phyloP scores from a whole-genome alignment of 805 yeast genomes.

The Kodamaea hsintzibuensis region DNA sequence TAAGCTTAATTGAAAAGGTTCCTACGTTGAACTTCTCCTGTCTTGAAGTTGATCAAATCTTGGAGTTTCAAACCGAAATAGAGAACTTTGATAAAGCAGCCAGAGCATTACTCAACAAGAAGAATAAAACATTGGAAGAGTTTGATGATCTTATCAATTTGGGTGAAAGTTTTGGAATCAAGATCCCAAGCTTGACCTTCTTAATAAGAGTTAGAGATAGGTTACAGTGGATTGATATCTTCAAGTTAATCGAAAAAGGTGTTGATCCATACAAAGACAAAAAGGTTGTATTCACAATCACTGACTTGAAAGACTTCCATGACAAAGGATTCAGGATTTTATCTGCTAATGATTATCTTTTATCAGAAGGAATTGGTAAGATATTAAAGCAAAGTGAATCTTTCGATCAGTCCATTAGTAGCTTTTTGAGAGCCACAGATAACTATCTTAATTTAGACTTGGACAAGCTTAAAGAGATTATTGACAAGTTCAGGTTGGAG shows the following conservation, averaged over 20 bases:
- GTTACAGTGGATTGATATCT: constrained; percentile 34
- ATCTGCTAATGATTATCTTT: constrained; percentile 19
- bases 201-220: constrained; percentile 37
- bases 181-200: constrained; percentile 46
- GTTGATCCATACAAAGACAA: constrained; percentile 41
- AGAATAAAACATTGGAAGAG: constrained; percentile 40
- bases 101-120: constrained; percentile 34
- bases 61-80: constrained; percentile 54
- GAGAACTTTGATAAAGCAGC: constrained; percentile 51
- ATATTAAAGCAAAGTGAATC: constrained; percentile 26
- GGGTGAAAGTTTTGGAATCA: constrained; percentile 62
- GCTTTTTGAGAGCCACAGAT: constrained; percentile 18
- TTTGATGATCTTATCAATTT: constrained; percentile 53
- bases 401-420: constrained; percentile 20
- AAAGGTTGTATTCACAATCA: constrained; percentile 34
- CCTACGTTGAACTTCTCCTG: constrained; percentile 51
- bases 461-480: constrained; percentile 26
- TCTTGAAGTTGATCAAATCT: constrained; percentile 60
- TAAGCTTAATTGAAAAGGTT: constrained; percentile 44
- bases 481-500: constrained; percentile 24
- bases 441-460: constrained; percentile 21
- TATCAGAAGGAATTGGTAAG: constrained; percentile 35
- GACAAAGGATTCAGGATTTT: constrained; percentile 29
- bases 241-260: constrained; percentile 35
- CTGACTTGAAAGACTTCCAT: constrained; percentile 29